Conservation (phyloP, 2,329 filamentous ascomycete species). For the Elsinoe fawcettii region DNA sequence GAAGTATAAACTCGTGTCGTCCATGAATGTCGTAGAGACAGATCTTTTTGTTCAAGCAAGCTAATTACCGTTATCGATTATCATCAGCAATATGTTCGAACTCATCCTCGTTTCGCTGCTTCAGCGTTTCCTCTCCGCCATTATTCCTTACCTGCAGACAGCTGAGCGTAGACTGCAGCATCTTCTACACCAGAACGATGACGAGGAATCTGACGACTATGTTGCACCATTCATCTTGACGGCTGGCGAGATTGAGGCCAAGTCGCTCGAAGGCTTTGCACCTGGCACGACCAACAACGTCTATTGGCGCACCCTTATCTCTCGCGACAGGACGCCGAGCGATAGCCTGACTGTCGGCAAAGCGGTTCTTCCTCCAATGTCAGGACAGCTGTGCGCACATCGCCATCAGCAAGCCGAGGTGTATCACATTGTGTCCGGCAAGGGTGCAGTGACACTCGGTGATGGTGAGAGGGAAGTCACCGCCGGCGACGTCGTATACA, state of each 20-base stretch:
- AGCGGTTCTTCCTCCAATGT: slow-evolving; percentile 28
- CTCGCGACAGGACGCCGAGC: slow-evolving; percentile 28
- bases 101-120: neutral
- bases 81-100: neutral
- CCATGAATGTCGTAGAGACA: neutral
- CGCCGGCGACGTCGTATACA: slow-evolving; percentile 33
- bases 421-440: slow-evolving; percentile 35
- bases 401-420: slow-evolving; percentile 38
- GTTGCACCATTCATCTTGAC: neutral
- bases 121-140: neutral
- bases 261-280: neutral
- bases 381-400: slow-evolving; percentile 33
- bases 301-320: slow-evolving; percentile 37
- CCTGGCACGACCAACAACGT: slow-evolving; percentile 20
- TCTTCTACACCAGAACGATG: slow-evolving; percentile 1
- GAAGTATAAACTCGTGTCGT: neutral
- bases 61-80: neutral
- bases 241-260: neutral
- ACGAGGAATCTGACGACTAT: neutral
- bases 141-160: slow-evolving; percentile 3
- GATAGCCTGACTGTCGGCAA: slow-evolving; percentile 34
- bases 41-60: neutral
- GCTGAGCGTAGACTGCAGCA: neutral
- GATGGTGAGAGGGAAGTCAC: slow-evolving; percentile 28
- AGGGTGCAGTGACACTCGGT: slow-evolving; percentile 34